Conservation (phyloP, 2,329 filamentous ascomycete genomes). For the Epichloe brachyelytri region DNA sequence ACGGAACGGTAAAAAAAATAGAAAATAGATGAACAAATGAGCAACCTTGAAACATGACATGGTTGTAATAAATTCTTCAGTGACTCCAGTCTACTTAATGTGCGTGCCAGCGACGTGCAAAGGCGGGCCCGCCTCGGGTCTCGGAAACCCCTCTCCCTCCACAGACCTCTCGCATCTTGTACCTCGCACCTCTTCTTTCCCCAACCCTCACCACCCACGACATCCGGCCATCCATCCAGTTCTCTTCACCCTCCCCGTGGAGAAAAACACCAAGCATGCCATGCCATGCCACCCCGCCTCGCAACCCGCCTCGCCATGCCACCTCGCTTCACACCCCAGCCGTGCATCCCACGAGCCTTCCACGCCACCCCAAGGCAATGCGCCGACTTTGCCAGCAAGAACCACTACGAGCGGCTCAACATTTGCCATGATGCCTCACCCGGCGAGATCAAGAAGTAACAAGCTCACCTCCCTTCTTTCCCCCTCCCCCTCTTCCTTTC, state of each 20-base stretch:
- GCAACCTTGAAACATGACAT: no score
- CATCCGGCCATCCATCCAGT: no score
- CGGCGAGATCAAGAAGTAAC: slow-evolving; percentile 72
- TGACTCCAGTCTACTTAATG: no score
- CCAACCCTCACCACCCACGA: no score
- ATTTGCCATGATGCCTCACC: slow-evolving; percentile 56
- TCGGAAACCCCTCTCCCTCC: no score
- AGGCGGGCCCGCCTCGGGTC: no score
- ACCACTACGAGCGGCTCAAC: slow-evolving; percentile 73
- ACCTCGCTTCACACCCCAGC: slow-evolving; percentile 3
- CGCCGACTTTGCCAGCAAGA: slow-evolving; percentile 23
- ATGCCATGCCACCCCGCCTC: slow-evolving; percentile 26
- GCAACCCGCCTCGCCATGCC: slow-evolving; percentile 7
- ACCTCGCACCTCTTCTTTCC: no score
- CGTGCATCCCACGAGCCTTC: slow-evolving; percentile 14
- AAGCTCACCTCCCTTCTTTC: background rate
- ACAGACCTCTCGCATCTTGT: no score
- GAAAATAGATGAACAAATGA: no score
- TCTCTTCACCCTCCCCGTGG: background rate
- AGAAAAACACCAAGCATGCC: slow-evolving; percentile 40
- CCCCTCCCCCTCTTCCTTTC: background rate
- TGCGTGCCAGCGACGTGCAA: no score
- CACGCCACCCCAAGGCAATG: slow-evolving; percentile 1
- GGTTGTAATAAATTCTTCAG: no score
- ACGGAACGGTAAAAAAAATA: no score